A percentile compares a stretch with the other conserved stretches of the same genome.
phyloP scores from a whole-genome alignment of 2,329 filamentous ascomycete genomes.

The Cadophora sp. region DNA sequence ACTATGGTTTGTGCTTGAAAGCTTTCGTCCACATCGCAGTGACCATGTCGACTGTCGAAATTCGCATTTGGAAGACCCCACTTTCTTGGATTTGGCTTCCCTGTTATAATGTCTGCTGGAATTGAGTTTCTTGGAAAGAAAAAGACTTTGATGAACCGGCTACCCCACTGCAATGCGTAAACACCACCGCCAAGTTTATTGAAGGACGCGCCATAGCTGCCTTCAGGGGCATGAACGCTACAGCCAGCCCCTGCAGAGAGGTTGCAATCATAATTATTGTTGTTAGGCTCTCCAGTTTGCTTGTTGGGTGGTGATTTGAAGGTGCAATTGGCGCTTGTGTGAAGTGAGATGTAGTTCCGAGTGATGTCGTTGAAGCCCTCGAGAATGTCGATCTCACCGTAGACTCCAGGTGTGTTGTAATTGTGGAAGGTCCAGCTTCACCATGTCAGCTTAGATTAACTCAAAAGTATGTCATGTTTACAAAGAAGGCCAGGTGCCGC shows the following conservation, averaged over 20 bases:
- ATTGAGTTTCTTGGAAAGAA: slow-evolving; percentile 70
- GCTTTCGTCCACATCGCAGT: slow-evolving; percentile 34
- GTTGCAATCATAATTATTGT: slow-evolving; percentile 47
- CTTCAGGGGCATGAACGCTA: slow-evolving; percentile 45
- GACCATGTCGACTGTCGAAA: slow-evolving; percentile 51
- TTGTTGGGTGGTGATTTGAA: slow-evolving; percentile 29
- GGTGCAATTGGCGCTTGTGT: slow-evolving; percentile 33
- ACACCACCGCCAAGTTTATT: slow-evolving; percentile 51
- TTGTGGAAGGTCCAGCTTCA: slow-evolving; percentile 38
- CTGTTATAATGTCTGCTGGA: slow-evolving; percentile 70
- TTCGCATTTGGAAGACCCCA: slow-evolving; percentile 74
- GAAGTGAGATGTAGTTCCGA: slow-evolving; percentile 32
- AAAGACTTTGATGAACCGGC: slow-evolving; percentile 55
- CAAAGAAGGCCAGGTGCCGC: slow-evolving; percentile 78
- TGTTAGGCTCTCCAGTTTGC: slow-evolving; percentile 42
- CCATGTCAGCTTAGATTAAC: background rate
- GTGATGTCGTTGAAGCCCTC: slow-evolving; percentile 59
- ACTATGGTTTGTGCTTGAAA: slow-evolving; percentile 79
- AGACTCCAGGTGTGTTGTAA: slow-evolving; percentile 16
- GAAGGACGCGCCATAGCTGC: slow-evolving; percentile 42
- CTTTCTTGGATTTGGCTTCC: slow-evolving; percentile 64
- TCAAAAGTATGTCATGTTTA: slow-evolving; percentile 39
- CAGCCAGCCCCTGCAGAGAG: slow-evolving; percentile 52
- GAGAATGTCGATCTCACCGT: slow-evolving; percentile 43
- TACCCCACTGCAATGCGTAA: slow-evolving; percentile 67